Evolutionary conservation across 2,329 filamentous ascomycete genomes (phyloP), one percentile per base, ranked within the genome.

Genomic region (Tolypocladium ovalisporum): DNA sequence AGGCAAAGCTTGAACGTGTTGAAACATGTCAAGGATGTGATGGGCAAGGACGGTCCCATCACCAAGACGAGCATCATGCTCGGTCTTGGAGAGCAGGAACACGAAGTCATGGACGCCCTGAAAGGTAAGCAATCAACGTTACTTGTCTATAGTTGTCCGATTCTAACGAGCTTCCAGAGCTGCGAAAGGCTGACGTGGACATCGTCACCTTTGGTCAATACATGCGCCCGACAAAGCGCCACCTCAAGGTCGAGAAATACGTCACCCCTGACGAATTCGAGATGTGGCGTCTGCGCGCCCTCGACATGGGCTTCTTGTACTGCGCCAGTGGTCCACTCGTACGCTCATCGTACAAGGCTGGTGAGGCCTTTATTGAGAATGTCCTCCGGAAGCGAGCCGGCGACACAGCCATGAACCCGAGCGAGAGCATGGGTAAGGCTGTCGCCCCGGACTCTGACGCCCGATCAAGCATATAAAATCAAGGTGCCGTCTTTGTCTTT

Each of bases 21-120:
- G 59, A 80, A 85, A 58, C 85, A 89, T 40, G 94, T 88, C 35
- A 97, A 99, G 79, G 80, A 84, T 59, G 84, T 88, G 2, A 84
- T 82, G 58, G 79, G 80, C 57, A 72, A 77, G 60, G 83, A 86
- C 1, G 82, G 82, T 3, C 81, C 97, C 59, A 96, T 99, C 66
- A 99, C 94, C n/a, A 99, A 99, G 81, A 97, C 94, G 1, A 96
- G 90, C 64, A 84, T 99, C 62, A 99, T 99, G 94, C 80, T 99
- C 29, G 94, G 94, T 4, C 75, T 99, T 6, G 94, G 94, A 15
- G 94, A 99, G 79, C 91, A 86, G 32, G 92, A 97, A 66, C 82
- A 88, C 22, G 88, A 97, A 74, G 73, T 99, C 1, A 87, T 85
- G 82, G 83, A 89, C 61, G 84, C 93, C 0, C 74, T 97, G 59